A percentile compares a stretch with the other conserved stretches of the same genome.
Evolutionary conservation across 164 flowering plant genomes (phyloP).

Genomic region (Malania oleifera): DNA sequence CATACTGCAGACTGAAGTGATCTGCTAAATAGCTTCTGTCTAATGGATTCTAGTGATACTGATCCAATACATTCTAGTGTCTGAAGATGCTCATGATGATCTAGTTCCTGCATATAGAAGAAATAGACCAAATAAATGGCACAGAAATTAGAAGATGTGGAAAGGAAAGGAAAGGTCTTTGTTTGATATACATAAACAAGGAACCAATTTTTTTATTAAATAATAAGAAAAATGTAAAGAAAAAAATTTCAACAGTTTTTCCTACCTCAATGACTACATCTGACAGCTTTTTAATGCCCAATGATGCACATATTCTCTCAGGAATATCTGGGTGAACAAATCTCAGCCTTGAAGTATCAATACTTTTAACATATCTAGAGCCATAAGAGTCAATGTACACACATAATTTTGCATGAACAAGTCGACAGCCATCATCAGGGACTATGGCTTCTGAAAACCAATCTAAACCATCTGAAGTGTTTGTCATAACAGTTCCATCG

Average conservation of each 20-base stretch:
- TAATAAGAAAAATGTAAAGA: not conserved
- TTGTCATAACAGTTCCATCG: slow-evolving; percentile 33
- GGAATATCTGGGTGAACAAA: slow-evolving; percentile 81
- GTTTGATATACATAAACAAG: no score
- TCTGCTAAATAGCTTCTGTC: slow-evolving; percentile 49
- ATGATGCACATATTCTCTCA: slow-evolving; percentile 49
- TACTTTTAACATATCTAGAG: slow-evolving; percentile 55
- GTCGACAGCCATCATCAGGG: slow-evolving; percentile 95
- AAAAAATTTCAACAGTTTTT: not conserved
- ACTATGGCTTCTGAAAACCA: slow-evolving; percentile 63
- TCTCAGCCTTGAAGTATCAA: slow-evolving; percentile 76
- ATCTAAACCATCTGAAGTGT: slow-evolving; percentile 24
- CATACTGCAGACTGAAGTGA: slow-evolving; percentile 72
- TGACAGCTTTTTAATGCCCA: slow-evolving; percentile 79
- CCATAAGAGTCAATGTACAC: slow-evolving; percentile 83
- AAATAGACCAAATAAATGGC: slow-evolving; percentile 6
- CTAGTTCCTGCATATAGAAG: slow-evolving; percentile 55
- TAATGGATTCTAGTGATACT: slow-evolving; percentile 42
- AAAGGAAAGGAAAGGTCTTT: no score
- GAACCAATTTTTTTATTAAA: no score
- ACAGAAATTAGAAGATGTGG: not conserved
- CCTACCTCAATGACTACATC: slow-evolving; percentile 86
- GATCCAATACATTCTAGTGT: slow-evolving; percentile 52
- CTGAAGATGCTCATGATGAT: slow-evolving; percentile 40
- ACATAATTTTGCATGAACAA: slow-evolving; percentile 83